Evolutionary conservation across 169 alveolate species (phyloP).

Genomic region (Cryptosporidium viatorum): DNA sequence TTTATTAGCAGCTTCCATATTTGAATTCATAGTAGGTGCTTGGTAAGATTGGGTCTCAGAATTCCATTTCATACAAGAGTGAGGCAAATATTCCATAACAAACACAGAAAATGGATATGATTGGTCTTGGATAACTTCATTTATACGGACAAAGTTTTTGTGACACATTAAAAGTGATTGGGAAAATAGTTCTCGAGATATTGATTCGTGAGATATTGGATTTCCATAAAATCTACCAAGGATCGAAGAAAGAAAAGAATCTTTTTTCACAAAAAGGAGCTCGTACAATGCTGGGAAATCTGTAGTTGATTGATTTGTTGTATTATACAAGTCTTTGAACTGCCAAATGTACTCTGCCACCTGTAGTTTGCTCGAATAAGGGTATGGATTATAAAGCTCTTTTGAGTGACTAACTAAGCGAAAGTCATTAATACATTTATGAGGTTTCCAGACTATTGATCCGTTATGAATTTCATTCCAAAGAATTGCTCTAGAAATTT

Average conservation of each 20-base stretch:
- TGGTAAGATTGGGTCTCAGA: conserved; percentile 11
- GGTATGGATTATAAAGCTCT: conserved; percentile 49
- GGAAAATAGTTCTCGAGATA: conserved; percentile 30
- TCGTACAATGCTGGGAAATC: conserved; percentile 44
- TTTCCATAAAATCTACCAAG: conserved; percentile 17
- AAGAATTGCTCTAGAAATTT: conserved; percentile 33
- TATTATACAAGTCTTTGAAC: conserved; percentile 4
- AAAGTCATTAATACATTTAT: conserved; percentile 65
- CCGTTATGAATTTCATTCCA: conserved; percentile 59
- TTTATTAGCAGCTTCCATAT: not conserved
- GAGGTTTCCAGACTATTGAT: conserved; percentile 37
- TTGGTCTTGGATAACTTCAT: conserved; percentile 36
- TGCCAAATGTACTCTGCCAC: conserved; percentile 73
- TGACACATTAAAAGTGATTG: conserved; percentile 37
- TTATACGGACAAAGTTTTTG: conserved; percentile 33
- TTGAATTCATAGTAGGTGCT: conserved; percentile 22
- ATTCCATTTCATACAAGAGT: conserved; percentile 55
- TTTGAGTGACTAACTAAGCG: conserved; percentile 51
- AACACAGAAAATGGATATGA: conserved; percentile 32
- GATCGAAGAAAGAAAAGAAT: conserved; percentile 32
- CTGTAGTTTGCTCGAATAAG: conserved; percentile 4
- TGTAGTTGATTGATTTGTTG: not conserved
- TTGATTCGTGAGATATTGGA: conserved; percentile 39
- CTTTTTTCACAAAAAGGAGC: conserved; percentile 51
- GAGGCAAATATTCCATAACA: conserved; percentile 69